A percentile compares a stretch with the other conserved stretches of the same genome.
Conservation (phyloP, 2,329 filamentous ascomycete species). For the Coniosporium tulheliwenetii region DNA sequence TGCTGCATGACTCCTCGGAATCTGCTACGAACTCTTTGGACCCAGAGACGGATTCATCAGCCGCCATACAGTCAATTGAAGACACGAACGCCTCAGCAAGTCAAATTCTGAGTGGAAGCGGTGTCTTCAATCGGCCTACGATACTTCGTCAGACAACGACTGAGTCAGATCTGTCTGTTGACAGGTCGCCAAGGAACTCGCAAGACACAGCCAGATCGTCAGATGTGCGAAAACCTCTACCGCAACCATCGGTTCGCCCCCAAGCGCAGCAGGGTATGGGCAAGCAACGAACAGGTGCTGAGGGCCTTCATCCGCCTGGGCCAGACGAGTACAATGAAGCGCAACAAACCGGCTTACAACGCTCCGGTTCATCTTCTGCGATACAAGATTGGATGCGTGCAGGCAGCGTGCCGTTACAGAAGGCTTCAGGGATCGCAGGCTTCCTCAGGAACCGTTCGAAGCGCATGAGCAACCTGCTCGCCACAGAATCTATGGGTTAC, state of each 20-base stretch:
- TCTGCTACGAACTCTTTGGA: slow-evolving; percentile 63
- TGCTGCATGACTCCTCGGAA: slow-evolving; percentile 49
- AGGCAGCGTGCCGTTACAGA: slow-evolving; percentile 65
- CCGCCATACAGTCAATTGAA: slow-evolving; percentile 46
- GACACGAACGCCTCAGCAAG: slow-evolving; percentile 71
- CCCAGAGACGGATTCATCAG: slow-evolving; percentile 57
- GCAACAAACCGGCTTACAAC: neutral
- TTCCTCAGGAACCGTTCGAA: slow-evolving; percentile 68
- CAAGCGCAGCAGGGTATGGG: slow-evolving; percentile 7
- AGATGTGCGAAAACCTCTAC: slow-evolving; percentile 9
- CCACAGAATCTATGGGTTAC: slow-evolving; percentile 89
- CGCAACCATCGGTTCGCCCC: slow-evolving; percentile 12
- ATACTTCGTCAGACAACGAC: slow-evolving; percentile 23
- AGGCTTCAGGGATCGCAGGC: slow-evolving; percentile 67
- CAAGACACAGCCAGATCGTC: slow-evolving; percentile 18
- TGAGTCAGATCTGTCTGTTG: slow-evolving; percentile 10
- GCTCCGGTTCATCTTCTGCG: slow-evolving; percentile 31
- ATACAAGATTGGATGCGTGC: slow-evolving; percentile 43
- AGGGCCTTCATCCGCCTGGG: slow-evolving; percentile 6
- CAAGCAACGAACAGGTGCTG: neutral
- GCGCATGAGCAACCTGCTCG: slow-evolving; percentile 66
- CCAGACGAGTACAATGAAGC: slow-evolving; percentile 5
- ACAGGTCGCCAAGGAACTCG: slow-evolving; percentile 14
- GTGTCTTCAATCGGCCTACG: slow-evolving; percentile 73
- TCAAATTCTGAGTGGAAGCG: slow-evolving; percentile 74